Conservation (phyloP, 768 basidiomycete genomes). For the Mycena galopus region DNA sequence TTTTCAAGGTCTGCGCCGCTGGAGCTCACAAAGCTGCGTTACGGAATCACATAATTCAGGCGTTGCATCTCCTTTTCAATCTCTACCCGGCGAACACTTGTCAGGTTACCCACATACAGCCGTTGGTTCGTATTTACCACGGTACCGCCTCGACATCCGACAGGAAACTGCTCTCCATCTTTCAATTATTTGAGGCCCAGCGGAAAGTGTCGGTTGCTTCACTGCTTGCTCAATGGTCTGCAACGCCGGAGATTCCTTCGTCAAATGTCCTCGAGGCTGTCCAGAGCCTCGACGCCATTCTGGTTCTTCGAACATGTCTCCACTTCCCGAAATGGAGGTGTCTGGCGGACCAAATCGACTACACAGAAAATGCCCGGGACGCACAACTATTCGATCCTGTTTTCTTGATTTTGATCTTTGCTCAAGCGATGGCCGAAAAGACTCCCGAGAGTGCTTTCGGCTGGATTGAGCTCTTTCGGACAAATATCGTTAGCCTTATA, state of each 20-base stretch:
- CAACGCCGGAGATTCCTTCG: slow-evolving; percentile 56
- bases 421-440: slow-evolving; percentile 72
- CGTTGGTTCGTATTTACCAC: slow-evolving; percentile 78
- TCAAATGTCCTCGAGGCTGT: slow-evolving; percentile 72
- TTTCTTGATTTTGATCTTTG: slow-evolving; percentile 78
- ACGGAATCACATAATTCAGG: slow-evolving; percentile 63
- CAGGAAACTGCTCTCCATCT: slow-evolving; percentile 75
- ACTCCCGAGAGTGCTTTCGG: slow-evolving; percentile 69
- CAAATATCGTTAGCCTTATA: slow-evolving; percentile 81
- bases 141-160: slow-evolving; percentile 81
- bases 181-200: slow-evolving; percentile 82
- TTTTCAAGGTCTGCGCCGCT: slow-evolving; percentile 60
- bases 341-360: slow-evolving; percentile 53
- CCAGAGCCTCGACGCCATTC: slow-evolving; percentile 74
- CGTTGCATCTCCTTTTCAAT: slow-evolving; percentile 77
- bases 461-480: slow-evolving; percentile 92
- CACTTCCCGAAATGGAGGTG: slow-evolving; percentile 77
- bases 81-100: slow-evolving; percentile 87
- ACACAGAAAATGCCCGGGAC: slow-evolving; percentile 47
- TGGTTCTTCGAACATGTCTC: slow-evolving; percentile 78
- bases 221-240: slow-evolving; percentile 77
- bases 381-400: slow-evolving; percentile 81
- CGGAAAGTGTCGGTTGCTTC: slow-evolving; percentile 74
- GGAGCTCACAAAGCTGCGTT: slow-evolving; percentile 39
- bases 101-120: slow-evolving; percentile 86